Conservation (phyloP, 2,329 filamentous ascomycete genomes). For the Aspergillus brunneoviolaceus region DNA sequence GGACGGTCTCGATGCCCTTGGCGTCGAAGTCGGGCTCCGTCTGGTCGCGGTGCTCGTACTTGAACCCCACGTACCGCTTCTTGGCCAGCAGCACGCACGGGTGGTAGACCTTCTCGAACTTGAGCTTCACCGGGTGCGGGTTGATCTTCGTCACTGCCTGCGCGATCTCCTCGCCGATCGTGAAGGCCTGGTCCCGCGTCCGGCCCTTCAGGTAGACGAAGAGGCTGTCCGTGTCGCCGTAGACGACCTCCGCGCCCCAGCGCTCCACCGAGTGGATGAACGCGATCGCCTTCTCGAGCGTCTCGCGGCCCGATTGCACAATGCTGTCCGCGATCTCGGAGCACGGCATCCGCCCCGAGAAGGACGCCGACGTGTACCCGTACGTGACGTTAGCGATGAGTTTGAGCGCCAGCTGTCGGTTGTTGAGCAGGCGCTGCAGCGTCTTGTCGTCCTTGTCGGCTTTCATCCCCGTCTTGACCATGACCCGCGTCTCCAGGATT, state of each 20-base stretch:
- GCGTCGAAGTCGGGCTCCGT: constrained; percentile 86
- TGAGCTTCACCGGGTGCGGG: constrained; percentile 87
- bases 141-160: constrained; percentile 84
- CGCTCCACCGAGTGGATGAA: constrained; percentile 81
- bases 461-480: constrained; percentile 98
- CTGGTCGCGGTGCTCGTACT: constrained; percentile 80
- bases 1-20: constrained; percentile 96
- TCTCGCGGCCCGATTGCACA: constrained; percentile 92
- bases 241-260: constrained; percentile 96
- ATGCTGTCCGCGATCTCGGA: constrained; percentile 98
- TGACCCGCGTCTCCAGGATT: constrained; percentile 91
- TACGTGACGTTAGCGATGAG: constrained; percentile 99
- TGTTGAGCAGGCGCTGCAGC: constrained; percentile 84
- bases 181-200: constrained; percentile 83
- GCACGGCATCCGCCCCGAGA: constrained; percentile 96
- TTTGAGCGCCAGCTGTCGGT: constrained; percentile 89
- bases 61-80: constrained; percentile 97
- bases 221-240: constrained; percentile 94
- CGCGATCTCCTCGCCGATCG: constrained; percentile 89
- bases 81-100: constrained; percentile 93
- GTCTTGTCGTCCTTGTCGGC: constrained; percentile 82
- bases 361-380: constrained; percentile 94
- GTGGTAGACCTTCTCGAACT: constrained; percentile 98
- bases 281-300: constrained; percentile 87
- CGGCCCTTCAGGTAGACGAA: constrained; percentile 88